Evolutionary conservation across 2,329 filamentous ascomycete genomes (phyloP).

Genomic region (Aphanocladium album): DNA sequence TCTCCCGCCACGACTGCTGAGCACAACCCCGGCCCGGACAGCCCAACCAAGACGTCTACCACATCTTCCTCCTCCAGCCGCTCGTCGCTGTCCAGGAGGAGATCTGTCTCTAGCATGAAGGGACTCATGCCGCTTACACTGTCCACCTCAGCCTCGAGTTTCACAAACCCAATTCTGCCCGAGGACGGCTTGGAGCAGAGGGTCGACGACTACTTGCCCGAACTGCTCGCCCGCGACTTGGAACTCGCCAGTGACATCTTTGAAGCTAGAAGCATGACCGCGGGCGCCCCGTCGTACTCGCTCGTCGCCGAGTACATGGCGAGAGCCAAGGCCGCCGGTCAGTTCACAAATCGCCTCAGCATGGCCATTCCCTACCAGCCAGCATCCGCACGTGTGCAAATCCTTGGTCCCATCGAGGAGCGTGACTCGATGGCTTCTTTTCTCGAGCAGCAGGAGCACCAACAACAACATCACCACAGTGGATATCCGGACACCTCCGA

Average conservation of each 20-base stretch:
- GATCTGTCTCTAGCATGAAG: conserved; percentile 37
- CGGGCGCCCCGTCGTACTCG: conserved; percentile 39
- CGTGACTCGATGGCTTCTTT: conserved; percentile 32
- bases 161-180: conserved; percentile 18
- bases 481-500: conserved; percentile 28
- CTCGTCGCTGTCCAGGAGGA: conserved; percentile 22
- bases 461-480: neutral
- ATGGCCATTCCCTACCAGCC: conserved; percentile 25
- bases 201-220: conserved; percentile 45
- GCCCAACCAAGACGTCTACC: conserved; percentile 15
- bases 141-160: conserved; percentile 23
- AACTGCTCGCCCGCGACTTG: conserved; percentile 51
- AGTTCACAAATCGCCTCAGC: conserved; percentile 18
- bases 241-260: conserved; percentile 45
- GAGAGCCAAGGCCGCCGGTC: conserved; percentile 15
- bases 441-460: conserved; percentile 21
- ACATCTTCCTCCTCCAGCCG: neutral
- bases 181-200: conserved; percentile 26
- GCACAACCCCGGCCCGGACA: neutral
- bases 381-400: conserved; percentile 25
- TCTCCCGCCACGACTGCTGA: neutral
- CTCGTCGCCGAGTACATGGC: conserved; percentile 28
- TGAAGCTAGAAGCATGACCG: conserved; percentile 46
- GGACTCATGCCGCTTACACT: conserved; percentile 33
- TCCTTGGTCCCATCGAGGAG: conserved; percentile 33